These are phyloP conservation scores for Albatrellus ellisii DNA, from an alignment of 768 basidiomycete genomes.

Conservation along the genomic window DNA sequence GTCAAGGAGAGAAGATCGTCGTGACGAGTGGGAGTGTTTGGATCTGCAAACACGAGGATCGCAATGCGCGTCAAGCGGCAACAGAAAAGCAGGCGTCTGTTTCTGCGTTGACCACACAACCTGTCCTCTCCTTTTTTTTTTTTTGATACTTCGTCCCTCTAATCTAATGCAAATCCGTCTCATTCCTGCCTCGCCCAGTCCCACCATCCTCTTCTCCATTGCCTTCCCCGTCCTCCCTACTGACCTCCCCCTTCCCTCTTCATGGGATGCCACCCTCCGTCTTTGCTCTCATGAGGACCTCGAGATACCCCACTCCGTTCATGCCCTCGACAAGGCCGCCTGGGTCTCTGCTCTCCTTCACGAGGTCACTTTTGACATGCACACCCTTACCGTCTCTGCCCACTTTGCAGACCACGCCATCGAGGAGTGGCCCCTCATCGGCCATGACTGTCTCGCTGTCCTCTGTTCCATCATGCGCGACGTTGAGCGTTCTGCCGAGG, in stretches of 20 bases:
- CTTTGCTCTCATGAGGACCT: constrained; percentile 38
- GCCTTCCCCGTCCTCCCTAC: constrained; percentile 31
- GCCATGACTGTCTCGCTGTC: constrained; percentile 26
- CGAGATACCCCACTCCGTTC: constrained; percentile 35
- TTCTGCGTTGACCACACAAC: too few species aligned
- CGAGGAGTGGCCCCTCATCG: constrained; percentile 34
- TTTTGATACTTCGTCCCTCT: not conserved
- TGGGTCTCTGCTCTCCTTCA: constrained; percentile 41
- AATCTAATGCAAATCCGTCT: constrained; percentile 46
- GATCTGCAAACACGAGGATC: too few species aligned
- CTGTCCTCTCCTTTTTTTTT: too few species aligned
- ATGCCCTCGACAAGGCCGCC: constrained; percentile 47
- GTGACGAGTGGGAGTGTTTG: too few species aligned
- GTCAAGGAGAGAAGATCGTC: too few species aligned
- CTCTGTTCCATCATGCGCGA: constrained; percentile 39
- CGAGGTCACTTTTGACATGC: constrained; percentile 52
- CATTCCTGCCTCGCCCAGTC: constrained; percentile 27
- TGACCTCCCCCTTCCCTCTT: constrained; percentile 30
- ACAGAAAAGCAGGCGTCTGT: too few species aligned
- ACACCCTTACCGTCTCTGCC: constrained; percentile 31
- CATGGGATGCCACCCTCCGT: constrained; percentile 44
- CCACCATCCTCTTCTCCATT: constrained; percentile 47
- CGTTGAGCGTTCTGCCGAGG: constrained; percentile 35
- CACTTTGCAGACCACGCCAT: constrained; percentile 42
- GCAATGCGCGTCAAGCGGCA: too few species aligned